These are phyloP conservation scores for Brachypodium distachyon DNA, from an alignment of 202 grass and related monocot species.

Conservation along the genomic window DNA sequence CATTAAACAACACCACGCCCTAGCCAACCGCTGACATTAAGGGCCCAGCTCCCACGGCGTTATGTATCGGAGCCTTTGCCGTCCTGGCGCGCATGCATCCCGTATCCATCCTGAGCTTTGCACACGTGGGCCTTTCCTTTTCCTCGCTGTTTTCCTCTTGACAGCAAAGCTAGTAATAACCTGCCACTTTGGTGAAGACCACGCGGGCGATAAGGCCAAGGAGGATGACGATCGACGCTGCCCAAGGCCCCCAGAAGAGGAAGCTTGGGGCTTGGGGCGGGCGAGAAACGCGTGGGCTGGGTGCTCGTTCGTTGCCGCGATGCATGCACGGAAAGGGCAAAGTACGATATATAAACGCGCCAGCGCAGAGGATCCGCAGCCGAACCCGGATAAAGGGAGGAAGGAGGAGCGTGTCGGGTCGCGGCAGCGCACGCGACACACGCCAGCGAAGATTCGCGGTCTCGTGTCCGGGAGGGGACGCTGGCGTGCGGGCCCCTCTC, in stretches of 20 bases:
- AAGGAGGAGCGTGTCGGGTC: neutral
- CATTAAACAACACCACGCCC: neutral
- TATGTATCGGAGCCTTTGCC: no score
- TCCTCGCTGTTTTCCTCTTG: neutral
- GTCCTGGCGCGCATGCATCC: no score
- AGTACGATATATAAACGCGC: neutral
- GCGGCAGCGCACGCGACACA: no score
- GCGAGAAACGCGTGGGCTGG: neutral
- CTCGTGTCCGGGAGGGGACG: neutral
- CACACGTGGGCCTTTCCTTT: neutral
- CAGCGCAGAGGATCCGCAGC: neutral
- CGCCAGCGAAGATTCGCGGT: neutral
- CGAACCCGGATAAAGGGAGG: no score
- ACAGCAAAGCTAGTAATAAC: no score
- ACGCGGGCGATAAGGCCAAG: neutral
- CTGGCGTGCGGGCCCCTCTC: neutral
- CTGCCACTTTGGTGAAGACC: neutral
- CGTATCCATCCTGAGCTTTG: no score
- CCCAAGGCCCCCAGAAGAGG: neutral
- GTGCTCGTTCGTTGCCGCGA: no score
- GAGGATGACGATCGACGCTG: no score
- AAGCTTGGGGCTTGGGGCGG: neutral
- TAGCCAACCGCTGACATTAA: no score
- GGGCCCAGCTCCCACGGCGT: no score
- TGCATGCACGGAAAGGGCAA: neutral